Percentiles rank a stretch among this genome's conserved stretches.
phyloP scores from a whole-genome alignment of 805 yeast genomes.

The Maudiozyma serrabonitensis region DNA sequence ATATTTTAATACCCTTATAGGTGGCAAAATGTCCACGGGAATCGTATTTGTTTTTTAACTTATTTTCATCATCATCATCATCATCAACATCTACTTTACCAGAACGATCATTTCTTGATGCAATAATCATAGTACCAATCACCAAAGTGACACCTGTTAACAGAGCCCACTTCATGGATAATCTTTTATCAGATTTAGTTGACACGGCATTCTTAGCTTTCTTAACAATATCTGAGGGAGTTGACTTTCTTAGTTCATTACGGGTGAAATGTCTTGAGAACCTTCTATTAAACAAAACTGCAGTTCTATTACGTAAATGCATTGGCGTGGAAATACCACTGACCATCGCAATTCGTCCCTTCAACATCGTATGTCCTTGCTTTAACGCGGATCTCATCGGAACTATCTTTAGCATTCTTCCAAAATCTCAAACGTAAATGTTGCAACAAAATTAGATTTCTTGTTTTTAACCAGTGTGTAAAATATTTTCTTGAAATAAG shows the following conservation, averaged over 20 bases:
- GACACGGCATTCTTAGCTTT: constrained; percentile 1
- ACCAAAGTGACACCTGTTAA: constrained; percentile 25
- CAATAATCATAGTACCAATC: constrained; percentile 18
- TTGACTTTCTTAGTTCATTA: neutral
- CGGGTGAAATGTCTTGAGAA: constrained; percentile 7
- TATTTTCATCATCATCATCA: constrained; percentile 7
- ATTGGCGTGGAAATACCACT: constrained; percentile 12
- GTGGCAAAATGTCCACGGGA: constrained; percentile 12
- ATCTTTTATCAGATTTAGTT: neutral
- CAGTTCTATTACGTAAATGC: constrained; percentile 21
- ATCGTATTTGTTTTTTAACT: constrained; percentile 11
- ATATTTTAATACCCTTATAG: constrained; percentile 27
- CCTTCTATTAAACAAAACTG: constrained; percentile 15
- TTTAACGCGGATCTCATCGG: constrained; percentile 14
- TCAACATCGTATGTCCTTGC: constrained; percentile 13
- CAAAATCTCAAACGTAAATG: neutral
- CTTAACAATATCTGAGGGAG: constrained; percentile 1
- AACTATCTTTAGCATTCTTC: constrained; percentile 5
- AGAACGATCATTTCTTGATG: constrained; percentile 12
- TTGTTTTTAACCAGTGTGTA: constrained; percentile 10
- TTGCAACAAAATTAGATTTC: neutral
- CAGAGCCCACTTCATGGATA: constrained; percentile 21
- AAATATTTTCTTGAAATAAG: constrained; percentile 19
- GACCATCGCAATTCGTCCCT: constrained; percentile 10
- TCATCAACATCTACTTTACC: constrained; percentile 25